Evolutionary conservation across 2,329 filamentous ascomycete genomes (phyloP).

Genomic region (Nigrospora oryzae): DNA sequence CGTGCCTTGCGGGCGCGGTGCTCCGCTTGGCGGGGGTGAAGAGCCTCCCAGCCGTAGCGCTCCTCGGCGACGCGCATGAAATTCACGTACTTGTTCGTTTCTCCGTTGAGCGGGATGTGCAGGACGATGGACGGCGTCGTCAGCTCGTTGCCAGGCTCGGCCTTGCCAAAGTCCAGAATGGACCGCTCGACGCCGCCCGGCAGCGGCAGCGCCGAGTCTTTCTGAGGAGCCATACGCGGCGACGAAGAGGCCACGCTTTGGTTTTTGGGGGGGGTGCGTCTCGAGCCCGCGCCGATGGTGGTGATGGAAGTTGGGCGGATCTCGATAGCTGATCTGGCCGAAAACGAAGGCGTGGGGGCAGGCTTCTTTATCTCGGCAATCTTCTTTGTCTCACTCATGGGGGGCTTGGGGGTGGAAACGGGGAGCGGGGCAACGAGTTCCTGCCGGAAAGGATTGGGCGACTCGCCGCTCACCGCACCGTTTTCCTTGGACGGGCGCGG

Average conservation of each 20-base stretch:
- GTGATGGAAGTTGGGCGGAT: conserved; percentile 24
- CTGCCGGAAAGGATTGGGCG: conserved; percentile 29
- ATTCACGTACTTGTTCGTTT: conserved; percentile 87
- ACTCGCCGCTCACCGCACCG: conserved; percentile 30
- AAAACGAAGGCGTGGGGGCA: conserved; percentile 17
- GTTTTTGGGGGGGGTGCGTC: conserved; percentile 23
- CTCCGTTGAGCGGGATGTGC: conserved; percentile 70
- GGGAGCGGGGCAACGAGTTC: conserved; percentile 23
- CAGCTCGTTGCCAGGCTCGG: conserved; percentile 48
- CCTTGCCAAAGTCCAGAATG: conserved; percentile 54
- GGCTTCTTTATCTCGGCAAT: conserved; percentile 29
- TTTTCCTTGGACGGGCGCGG: conserved; percentile 23
- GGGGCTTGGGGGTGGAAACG: conserved; percentile 9
- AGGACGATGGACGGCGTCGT: conserved; percentile 72
- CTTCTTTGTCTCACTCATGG: conserved; percentile 5
- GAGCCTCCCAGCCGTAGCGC: conserved; percentile 86
- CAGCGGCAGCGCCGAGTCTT: conserved; percentile 31
- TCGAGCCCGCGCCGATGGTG: conserved; percentile 20
- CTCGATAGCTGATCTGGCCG: conserved; percentile 19
- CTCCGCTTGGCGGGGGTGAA: conserved; percentile 85
- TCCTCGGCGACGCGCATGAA: conserved; percentile 92
- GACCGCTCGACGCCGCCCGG: conserved; percentile 37
- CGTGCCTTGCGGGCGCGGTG: conserved; percentile 80
- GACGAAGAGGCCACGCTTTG: conserved; percentile 32
- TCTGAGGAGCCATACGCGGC: conserved; percentile 39